A percentile compares a stretch with the other conserved stretches of the same genome.
phyloP scores from a whole-genome alignment of 1,284 basidiomycete genomes.

The Veloboletus limbatus region DNA sequence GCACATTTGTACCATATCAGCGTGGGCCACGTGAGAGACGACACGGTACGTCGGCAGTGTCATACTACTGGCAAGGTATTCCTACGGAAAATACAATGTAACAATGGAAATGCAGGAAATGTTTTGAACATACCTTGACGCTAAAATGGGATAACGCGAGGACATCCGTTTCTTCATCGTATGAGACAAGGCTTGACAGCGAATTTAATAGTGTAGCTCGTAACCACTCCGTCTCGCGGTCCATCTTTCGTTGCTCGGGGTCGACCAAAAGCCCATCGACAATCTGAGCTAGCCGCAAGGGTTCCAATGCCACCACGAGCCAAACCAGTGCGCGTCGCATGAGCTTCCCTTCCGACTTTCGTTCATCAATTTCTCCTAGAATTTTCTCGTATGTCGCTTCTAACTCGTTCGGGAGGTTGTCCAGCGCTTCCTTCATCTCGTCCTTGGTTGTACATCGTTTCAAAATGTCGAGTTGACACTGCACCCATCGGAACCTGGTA shows the following conservation, averaged over 20 bases:
- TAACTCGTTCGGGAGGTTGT: not conserved
- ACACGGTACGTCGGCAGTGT: conserved; percentile 1
- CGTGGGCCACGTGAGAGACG: not conserved
- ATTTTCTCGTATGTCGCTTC: conserved; percentile 1
- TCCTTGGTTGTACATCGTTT: not conserved
- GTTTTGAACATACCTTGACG: not conserved
- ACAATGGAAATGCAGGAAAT: not conserved
- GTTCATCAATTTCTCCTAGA: too few relatives aligned
- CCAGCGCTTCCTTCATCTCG: not conserved
- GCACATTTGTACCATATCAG: not conserved
- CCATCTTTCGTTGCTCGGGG: too few relatives aligned
- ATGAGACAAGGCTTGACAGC: conserved; percentile 4
- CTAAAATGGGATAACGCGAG: not conserved
- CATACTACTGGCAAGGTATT: not conserved
- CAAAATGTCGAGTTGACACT: conserved; percentile 6
- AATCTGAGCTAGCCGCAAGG: conserved; percentile 1
- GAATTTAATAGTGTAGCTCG: not conserved
- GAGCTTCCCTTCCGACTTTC: not conserved
- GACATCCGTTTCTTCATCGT: not conserved
- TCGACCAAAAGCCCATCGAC: not conserved
- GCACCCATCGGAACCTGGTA: conserved; percentile 6
- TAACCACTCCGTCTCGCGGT: too few relatives aligned
- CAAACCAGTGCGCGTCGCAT: conserved; percentile 1
- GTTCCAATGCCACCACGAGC: conserved; percentile 1
- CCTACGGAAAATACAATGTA: not conserved